Evolutionary conservation across 2,329 filamentous ascomycete species (phyloP), one percentile per base, ranked within the genome.

Genomic region (Diaporthe vaccinii): DNA sequence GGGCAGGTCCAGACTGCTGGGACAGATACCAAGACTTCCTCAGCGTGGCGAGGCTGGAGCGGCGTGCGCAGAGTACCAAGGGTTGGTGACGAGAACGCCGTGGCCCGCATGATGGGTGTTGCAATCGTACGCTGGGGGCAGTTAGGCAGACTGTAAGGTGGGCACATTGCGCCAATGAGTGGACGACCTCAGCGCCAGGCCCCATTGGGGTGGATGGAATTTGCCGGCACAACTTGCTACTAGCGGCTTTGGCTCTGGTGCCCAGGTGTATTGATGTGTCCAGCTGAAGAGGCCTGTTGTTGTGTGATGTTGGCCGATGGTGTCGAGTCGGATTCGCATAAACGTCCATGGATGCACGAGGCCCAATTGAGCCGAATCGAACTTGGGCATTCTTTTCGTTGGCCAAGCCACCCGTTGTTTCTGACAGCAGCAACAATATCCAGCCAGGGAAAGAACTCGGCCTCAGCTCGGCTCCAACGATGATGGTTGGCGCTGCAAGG

Each of bases 1-100:
- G 53, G 61, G 61, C 74, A 69, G 59, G 58, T 65, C 74, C 74
- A 75, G 51, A 59, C 74, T 75, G 61, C 53, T 73, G 74, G 74
- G 74, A 70, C 71, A 20, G 10, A 44, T 39, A 57, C 59, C 51
- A 67, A 65, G 70, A 44, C 55, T 49, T n/a, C 25, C 57, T n/a
- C 46, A 41, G 51, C 39, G 46, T 31, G 51, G 44, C n/a, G 44
- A 46, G 41, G 28, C 28, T 49, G 15, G 51, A 28, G 70, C 55
- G 70, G 70, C 70, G 70, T 65, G 65, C 49, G 34, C 34, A 39
- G 34, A 69, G n/a, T 41, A 67, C 31, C 10, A 36, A 39, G n/a
- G 31, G 41, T 25, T 57, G 58, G 68, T 41, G 68, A 75, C 69
- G 58, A 58, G 49, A 67, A 59, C 57, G 28, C 55, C 39, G 58